These are phyloP conservation scores for Globisporangium cylindrosporum DNA, from an alignment of 352 stramenopile genomes.

Conservation along the genomic window DNA sequence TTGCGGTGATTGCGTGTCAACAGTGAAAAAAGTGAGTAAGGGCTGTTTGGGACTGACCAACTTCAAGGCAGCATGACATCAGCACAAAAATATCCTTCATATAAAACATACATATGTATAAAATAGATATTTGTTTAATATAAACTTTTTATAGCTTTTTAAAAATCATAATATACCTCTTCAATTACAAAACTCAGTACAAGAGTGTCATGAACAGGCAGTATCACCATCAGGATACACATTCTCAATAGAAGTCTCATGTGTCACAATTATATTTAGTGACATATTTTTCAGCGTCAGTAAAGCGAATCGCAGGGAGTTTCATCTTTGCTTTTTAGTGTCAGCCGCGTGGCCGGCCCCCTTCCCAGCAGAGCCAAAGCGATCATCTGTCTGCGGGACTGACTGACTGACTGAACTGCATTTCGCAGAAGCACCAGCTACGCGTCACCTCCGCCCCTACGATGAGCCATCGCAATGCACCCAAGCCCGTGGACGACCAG, in stretches of 20 bases:
- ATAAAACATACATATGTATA: background rate
- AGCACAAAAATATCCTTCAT: background rate
- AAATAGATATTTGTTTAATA: background rate
- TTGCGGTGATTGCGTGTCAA: background rate
- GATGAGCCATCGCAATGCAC: constrained; percentile 50
- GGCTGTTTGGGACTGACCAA: background rate
- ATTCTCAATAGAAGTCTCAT: background rate
- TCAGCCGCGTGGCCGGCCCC: background rate
- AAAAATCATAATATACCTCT: background rate
- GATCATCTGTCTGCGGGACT: background rate
- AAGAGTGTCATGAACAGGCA: background rate
- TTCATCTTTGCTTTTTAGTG: background rate
- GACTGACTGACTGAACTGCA: background rate
- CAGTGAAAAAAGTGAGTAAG: background rate
- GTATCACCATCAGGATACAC: background rate
- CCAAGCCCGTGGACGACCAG: constrained; percentile 66
- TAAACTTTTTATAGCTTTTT: background rate
- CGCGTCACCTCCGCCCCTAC: background rate
- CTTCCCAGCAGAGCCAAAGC: background rate
- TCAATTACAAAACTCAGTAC: background rate
- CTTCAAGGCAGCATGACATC: background rate
- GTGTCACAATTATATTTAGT: background rate
- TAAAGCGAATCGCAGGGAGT: background rate
- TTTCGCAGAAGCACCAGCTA: background rate
- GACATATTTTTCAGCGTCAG: background rate